Base-by-base conservation (phyloP, 495 filamentous ascomycete species). In the Cryomyces minteri region DNA sequence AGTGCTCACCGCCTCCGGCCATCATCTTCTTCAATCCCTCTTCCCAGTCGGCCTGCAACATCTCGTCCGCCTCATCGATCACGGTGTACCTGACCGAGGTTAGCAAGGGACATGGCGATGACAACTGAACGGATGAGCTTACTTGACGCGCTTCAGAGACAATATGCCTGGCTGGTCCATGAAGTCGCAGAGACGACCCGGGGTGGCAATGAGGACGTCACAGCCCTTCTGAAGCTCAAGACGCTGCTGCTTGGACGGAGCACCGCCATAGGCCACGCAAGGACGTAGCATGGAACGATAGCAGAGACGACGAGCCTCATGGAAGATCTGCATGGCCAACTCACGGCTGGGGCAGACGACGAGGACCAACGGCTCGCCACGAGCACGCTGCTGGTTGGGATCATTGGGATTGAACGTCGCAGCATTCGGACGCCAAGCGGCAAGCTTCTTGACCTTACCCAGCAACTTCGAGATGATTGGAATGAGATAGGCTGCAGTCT, bases 251-350 rank as follows among this genome's bases (percentile, higher is more conserved):
- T 56, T 51, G 4, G 70, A 48, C 0, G 84, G 82, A 31, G 75
- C 77, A 48, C 90, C 90, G 41, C 90, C 90, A 55, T 98, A 98
- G 25, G 80, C 66, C 32, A 92, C 86, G 53, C 85, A 92, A 29
- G 90, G 90, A 39, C 88, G 85, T 41, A 96, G 71, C 84, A 90
- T 94, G 11, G 84, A 84, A 9, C 90, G 77, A 54, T 98, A 96
- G 56, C 84, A 92, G 37, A 94, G 73, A 48, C 85, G 83, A 48
- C 90, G 77, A 10, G 83, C 78, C 55, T 95, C 88, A 48, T 92
- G 82, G 62, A 94, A 96, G 51, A 95, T 92, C 60, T 98, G 90
- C 5, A 80, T 81, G 0, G 85, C 82, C 8, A 98, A 65, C 70
- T 98, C 90, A 41, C 90, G 82, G 48, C 75, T 85, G 6, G 90